Evolutionary conservation across 2,329 filamentous ascomycete species (phyloP), one percentile per base, ranked within the genome.

Genomic region (Fusarium annulatum): DNA sequence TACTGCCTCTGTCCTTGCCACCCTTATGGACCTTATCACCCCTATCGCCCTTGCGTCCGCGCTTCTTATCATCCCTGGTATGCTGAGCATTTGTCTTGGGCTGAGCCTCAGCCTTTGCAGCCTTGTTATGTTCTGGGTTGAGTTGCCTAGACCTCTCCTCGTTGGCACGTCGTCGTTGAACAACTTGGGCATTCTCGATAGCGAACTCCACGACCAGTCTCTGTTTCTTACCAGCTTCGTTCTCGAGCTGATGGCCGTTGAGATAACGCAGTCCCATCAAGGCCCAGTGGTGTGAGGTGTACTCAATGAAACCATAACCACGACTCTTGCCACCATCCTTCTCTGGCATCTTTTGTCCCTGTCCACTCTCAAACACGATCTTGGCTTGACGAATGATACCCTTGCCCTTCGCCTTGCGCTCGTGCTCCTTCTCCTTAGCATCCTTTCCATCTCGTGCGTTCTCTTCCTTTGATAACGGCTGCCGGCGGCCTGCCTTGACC

Each of bases 241-340:
- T 89, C 77, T 88, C 85, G 23, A 90, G 76, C 38, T 89, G 84
- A 67, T 89, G 92, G 3, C 96, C 95, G 81, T 99, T 99, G 64
- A 99, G 87, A 91, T 94, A 98, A 52, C 96, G 89, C 71, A 99
- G 86, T 30, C 94, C 96, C 94, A 98, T 98, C 43, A 99, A 87
- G 19, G 96, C 96, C 87, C 93, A 96, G 56, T 96, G 92, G 80
- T 99, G 96, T 36, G 94, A 96, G 73, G 91, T 93, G 83, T 98
- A 99, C 84, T 99, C 96, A 75, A 99, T 93, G 85, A 99, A 99
- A 18, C 97, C 96, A 81, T 99, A 99, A 9, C 96, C 96, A 81
- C 96, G 90, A 81, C 93, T 96, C 80, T 95, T 95, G 11, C 91
- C 94, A 12, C 93, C 94, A 57, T 87, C 90, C 48, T 89, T 87